Base-by-base conservation (phyloP, 75 land plant species). In the Pinus taeda region DNA sequence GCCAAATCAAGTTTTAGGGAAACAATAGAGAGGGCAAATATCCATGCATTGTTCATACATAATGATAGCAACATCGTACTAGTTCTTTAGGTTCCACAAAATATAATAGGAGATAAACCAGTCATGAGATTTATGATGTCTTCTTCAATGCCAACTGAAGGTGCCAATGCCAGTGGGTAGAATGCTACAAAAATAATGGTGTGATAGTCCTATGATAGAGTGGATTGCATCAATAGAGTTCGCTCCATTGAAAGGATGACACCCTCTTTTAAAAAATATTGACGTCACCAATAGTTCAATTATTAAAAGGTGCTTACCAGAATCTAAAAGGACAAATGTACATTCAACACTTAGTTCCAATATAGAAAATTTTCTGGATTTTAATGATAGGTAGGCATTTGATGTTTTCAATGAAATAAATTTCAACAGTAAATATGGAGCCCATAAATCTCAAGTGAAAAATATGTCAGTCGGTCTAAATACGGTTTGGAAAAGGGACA, bases 161-260 rank as follows among this genome's bases (percentile, higher is more conserved):
- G n/a, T n/a, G n/a, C n/a, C n/a, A n/a, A n/a, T n/a, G n/a, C n/a
- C n/a, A n/a, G n/a, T n/a, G n/a, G n/a, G n/a, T n/a, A n/a, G n/a
- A n/a, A n/a, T n/a, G n/a, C n/a, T n/a, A n/a, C n/a, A n/a, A n/a
- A n/a, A n/a, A n/a, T n/a, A n/a, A n/a, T n/a, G n/a, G n/a, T n/a
- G n/a, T n/a, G n/a, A n/a, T n/a, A n/a, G n/a, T n/a, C n/a, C n/a
- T n/a, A n/a, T n/a, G n/a, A n/a, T n/a, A n/a, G n/a, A 97, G 99
- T 97, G 99, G 99, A 88, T 97, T 37, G 80, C 86, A 61, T 95
- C 98, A 45, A 98, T 97, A 78, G 99, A 97, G 85, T 83, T 95
- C 77, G 95, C 93, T 57, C 85, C 95, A 74, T 69, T 97, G 74
- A 97, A 95, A 79, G 98, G 99, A 58, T 93, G 93, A 15, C 99